Conservation (phyloP, 148 eudicot species). For the Heliosperma pusillum region DNA sequence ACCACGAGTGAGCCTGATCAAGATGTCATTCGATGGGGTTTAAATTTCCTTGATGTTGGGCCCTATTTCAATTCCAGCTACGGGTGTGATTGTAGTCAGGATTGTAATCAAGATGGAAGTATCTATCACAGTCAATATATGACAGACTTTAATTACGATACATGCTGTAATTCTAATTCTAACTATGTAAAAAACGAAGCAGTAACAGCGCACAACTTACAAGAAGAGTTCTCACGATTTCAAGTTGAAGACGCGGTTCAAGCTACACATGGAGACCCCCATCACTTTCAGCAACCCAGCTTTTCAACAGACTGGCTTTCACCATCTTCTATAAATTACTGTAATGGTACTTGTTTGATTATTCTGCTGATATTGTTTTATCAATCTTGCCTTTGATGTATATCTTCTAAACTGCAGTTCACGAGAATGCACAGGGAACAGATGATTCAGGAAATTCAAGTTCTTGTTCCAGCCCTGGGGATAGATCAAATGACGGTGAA, state of each 20-base stretch:
- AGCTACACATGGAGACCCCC: conserved; percentile 41
- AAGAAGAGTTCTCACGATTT: conserved; percentile 61
- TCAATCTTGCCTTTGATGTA: conserved; percentile 20
- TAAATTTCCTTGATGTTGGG: conserved; percentile 55
- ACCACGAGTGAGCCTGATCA: conserved; percentile 62
- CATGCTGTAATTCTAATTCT: conserved; percentile 30
- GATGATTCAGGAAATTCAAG: conserved; percentile 57
- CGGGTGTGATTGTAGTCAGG: conserved; percentile 35
- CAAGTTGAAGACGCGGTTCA: conserved; percentile 55
- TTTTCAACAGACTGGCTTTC: conserved; percentile 45
- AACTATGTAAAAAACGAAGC: conserved; percentile 48
- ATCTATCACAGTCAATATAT: conserved; percentile 43
- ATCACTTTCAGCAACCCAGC: conserved; percentile 38
- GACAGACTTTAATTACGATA: conserved; percentile 38
- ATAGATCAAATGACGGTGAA: conserved; percentile 62
- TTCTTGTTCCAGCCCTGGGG: conserved; percentile 74
- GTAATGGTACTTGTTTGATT: conserved; percentile 40
- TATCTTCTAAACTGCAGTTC: conserved; percentile 37
- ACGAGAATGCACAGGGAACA: conserved; percentile 35
- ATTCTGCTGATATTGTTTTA: conserved; percentile 3
- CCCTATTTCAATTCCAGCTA: conserved; percentile 49
- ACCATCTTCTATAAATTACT: conserved; percentile 41
- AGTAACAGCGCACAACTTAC: conserved; percentile 50
- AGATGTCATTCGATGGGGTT: conserved; percentile 67
- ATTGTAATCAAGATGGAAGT: conserved; percentile 47